A percentile compares a stretch with the other conserved stretches of the same genome.
Evolutionary conservation across 495 filamentous ascomycete genomes (phyloP).

Genomic region (Penicillium daleae): DNA sequence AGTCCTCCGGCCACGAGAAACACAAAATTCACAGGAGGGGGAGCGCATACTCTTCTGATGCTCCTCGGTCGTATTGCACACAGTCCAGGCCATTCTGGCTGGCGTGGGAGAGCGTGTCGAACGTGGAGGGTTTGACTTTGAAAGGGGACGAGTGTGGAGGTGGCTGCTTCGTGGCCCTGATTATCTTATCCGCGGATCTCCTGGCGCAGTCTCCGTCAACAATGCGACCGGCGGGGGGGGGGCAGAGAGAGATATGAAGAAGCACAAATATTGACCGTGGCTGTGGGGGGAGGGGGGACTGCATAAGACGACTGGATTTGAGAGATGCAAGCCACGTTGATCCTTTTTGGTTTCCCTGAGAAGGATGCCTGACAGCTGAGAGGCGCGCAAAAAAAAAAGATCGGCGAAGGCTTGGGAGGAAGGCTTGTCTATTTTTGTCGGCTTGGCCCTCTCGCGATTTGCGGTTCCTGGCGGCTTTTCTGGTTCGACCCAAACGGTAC

Average conservation of each 20-base stretch:
- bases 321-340: conserved; percentile 7
- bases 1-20: background rate
- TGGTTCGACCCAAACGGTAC: conserved; percentile 12
- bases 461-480: conserved; percentile 5
- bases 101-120: conserved; percentile 7
- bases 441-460: background rate
- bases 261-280: background rate
- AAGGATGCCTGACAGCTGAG: background rate
- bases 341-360: background rate
- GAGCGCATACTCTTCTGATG: conserved; percentile 44
- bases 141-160: conserved; percentile 18
- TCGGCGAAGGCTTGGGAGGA: conserved; percentile 15
- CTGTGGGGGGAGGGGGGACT: conserved; percentile 5
- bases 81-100: conserved; percentile 53
- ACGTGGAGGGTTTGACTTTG: conserved; percentile 7
- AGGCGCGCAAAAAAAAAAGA: background rate
- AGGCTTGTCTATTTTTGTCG: conserved; percentile 22
- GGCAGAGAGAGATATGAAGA: conserved; percentile 7
- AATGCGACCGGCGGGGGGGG: conserved; percentile 1
- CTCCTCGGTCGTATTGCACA: conserved; percentile 54
- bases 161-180: conserved; percentile 12
- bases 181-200: conserved; percentile 34
- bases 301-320: background rate
- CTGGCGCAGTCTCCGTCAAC: conserved; percentile 21
- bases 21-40: background rate